Percentiles rank a stretch among this genome's conserved stretches.
Conservation (phyloP, 352 stramenopile species). For the Globisporangium spinosum region DNA sequence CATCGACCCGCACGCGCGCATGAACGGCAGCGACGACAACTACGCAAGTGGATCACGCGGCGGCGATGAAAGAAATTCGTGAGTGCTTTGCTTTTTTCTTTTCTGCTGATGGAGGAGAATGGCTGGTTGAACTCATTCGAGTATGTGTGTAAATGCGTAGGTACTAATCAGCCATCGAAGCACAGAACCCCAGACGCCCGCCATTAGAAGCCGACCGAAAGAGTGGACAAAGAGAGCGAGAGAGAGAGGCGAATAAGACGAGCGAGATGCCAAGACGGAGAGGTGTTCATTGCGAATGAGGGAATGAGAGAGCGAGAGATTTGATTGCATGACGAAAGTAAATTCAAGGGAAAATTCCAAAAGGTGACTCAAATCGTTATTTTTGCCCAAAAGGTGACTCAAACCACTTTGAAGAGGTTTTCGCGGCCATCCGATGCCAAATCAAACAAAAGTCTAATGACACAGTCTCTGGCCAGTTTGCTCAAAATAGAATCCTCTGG, state of each 20-base stretch:
- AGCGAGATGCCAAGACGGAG: not conserved
- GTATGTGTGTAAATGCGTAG: not conserved
- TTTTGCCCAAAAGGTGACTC: no score
- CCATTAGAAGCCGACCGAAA: not conserved
- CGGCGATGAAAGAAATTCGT: constrained; percentile 1
- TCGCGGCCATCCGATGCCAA: no score
- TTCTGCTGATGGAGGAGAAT: not conserved
- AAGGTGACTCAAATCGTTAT: no score
- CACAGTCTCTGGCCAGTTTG: no score
- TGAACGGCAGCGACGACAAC: constrained; percentile 8
- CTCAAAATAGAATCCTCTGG: no score
- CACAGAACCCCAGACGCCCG: not conserved
- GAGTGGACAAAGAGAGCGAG: not conserved
- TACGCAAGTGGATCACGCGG: constrained; percentile 4
- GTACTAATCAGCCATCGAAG: not conserved
- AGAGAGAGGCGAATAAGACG: not conserved
- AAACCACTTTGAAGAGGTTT: no score
- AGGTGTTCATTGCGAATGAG: no score
- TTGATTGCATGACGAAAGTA: not conserved
- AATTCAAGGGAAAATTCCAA: no score
- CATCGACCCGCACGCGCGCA: constrained; percentile 8
- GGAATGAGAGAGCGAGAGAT: not conserved
- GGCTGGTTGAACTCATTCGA: not conserved
- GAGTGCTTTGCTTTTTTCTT: not conserved
- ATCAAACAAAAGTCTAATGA: no score